These are phyloP conservation scores for Datisca glomerata DNA, from an alignment of 306 rosid genomes.

Conservation along the genomic window DNA sequence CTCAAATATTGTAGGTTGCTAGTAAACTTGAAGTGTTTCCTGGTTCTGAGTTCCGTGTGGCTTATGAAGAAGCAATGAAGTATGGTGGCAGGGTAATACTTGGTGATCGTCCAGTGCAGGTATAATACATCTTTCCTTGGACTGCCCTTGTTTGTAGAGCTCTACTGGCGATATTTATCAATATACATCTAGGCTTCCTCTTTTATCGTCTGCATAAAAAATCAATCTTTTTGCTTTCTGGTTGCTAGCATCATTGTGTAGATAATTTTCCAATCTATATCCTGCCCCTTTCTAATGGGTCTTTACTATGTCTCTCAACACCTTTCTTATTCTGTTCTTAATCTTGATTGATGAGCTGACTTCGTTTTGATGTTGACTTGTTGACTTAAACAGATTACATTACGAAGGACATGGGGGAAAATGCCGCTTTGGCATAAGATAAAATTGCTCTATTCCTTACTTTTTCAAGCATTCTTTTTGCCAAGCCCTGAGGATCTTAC, in stretches of 20 bases:
- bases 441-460: conserved; percentile 50
- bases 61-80: conserved; percentile 88
- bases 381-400: conserved; percentile 53
- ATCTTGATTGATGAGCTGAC: no score
- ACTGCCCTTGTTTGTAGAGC: no score
- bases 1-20: conserved; percentile 52
- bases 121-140: no score
- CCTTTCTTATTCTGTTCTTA: no score
- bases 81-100: conserved; percentile 89
- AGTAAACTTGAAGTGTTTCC: conserved; percentile 81
- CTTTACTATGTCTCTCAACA: no score
- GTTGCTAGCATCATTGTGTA: no score
- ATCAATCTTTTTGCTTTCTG: background rate
- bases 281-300: no score
- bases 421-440: conserved; percentile 92
- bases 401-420: conserved; percentile 82
- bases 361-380: conserved; percentile 11
- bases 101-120: conserved; percentile 98
- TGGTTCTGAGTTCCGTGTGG: conserved; percentile 91
- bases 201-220: background rate
- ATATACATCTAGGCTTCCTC: no score
- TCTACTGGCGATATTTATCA: no score
- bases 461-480: conserved; percentile 73
- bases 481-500: conserved; percentile 71
- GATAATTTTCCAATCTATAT: no score